These are phyloP conservation scores for Shiraia sp. DNA, from an alignment of 2,329 filamentous ascomycete genomes.

Conservation along the genomic window DNA sequence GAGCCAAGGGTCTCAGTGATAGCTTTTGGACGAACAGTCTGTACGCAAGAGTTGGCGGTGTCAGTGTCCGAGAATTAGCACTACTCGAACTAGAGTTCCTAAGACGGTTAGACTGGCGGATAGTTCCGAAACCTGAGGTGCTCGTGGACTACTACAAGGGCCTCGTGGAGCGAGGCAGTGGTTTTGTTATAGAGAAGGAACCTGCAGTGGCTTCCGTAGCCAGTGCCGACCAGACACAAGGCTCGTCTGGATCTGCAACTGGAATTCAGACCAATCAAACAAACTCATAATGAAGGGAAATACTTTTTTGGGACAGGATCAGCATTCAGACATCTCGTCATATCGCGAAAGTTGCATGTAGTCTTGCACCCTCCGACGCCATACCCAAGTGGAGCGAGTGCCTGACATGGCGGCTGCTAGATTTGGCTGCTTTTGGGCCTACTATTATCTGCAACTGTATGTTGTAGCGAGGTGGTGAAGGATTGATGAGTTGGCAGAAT, in stretches of 20 bases:
- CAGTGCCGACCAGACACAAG: slow-evolving; percentile 12
- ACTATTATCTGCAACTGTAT: too few species aligned
- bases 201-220: slow-evolving; percentile 16
- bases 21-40: slow-evolving; percentile 98
- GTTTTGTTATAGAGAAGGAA: slow-evolving; percentile 56
- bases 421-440: too few species aligned
- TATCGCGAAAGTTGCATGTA: too few species aligned
- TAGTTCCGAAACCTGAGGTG: slow-evolving; percentile 92
- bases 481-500: slow-evolving; percentile 25
- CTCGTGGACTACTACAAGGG: slow-evolving; percentile 92
- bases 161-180: slow-evolving; percentile 70
- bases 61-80: slow-evolving; percentile 86
- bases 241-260: slow-evolving; percentile 23
- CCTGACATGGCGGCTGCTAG: too few species aligned
- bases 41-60: slow-evolving; percentile 90
- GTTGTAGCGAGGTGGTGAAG: slow-evolving; percentile 4
- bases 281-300: slow-evolving; percentile 13
- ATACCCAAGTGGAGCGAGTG: too few species aligned
- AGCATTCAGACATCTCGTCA: too few species aligned
- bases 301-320: too few species aligned
- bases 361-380: not conserved
- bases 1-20: slow-evolving; percentile 93
- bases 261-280: slow-evolving; percentile 25
- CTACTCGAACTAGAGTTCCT: slow-evolving; percentile 92
- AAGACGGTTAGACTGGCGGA: slow-evolving; percentile 91